Base-by-base conservation (phyloP, 192 early-diverging fungal species). In the Diversispora eburnea region DNA sequence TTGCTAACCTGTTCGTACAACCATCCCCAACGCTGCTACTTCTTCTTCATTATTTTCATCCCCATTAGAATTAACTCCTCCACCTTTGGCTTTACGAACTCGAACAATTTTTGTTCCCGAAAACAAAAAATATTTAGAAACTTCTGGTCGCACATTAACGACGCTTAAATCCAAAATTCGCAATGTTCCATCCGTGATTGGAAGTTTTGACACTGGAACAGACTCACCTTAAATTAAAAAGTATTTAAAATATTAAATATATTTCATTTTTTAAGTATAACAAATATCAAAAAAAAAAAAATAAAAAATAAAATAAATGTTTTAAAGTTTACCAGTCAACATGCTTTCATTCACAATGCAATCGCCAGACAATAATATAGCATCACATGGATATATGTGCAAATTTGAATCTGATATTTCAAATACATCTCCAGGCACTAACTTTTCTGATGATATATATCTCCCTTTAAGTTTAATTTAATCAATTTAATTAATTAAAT, bases 261-360 rank as follows among this genome's bases (percentile, higher is more conserved):
- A 13, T 10, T 54, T 17, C 10, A 17, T 4, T 4, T 54, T 17
- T 54, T 17, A 54, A 17, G n/a, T 4, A 17, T 51, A 51, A 5
- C 8, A 8, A 13, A 12, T 51, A 12, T 51, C 13, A 17, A 17
- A n/a, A n/a, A n/a, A n/a, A n/a, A n/a, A n/a, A n/a, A n/a, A n/a
- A n/a, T n/a, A n/a, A n/a, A n/a, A n/a, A n/a, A n/a, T n/a, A n/a
- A n/a, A 10, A 54, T 54, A 13, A 54, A 54, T 13, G n/a, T 45
- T 8, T 8, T 42, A 33, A 33, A 1, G 6, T 3, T 43, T 64
- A 73, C 72, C 72, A 0, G 98, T 99, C 13, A 99, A 85, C 95
- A 99, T 97, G 76, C 87, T 92, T 81, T 98, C 98, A 84, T 98
- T 98, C 46, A 98, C 89, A 70, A 99, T 98, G 75, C 96, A 98